Evolutionary conservation across 202 grass and related monocot species (phyloP).

Genomic region (Eragrostis tef): DNA sequence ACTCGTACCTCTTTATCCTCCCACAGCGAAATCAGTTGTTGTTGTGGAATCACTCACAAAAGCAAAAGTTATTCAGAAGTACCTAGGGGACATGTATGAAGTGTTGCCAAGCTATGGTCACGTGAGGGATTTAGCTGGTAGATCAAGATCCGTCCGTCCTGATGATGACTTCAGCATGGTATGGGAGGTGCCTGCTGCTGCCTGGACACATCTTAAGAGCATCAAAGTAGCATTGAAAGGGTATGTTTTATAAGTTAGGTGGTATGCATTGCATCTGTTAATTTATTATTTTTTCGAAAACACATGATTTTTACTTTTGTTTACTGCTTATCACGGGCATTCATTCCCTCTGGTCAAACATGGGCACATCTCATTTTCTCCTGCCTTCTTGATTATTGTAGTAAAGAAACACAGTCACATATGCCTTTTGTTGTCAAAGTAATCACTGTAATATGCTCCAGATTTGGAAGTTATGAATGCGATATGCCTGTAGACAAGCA

Average conservation of each 20-base stretch:
- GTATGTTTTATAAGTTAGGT: constrained; percentile 49
- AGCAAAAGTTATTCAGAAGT: constrained; percentile 98
- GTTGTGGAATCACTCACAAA: constrained; percentile 91
- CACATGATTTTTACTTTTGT: neutral
- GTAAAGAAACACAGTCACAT: constrained; percentile 30
- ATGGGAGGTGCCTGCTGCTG: constrained; percentile 96
- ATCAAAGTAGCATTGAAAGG: constrained; percentile 80
- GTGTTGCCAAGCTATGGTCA: constrained; percentile 97
- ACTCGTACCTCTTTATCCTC: constrained; percentile 75
- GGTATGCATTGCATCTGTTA: constrained; percentile 19
- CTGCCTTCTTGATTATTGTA: neutral
- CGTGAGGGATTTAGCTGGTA: constrained; percentile 93
- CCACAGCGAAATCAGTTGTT: constrained; percentile 81
- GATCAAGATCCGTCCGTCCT: constrained; percentile 83
- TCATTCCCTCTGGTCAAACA: constrained; percentile 1
- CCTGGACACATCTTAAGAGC: constrained; percentile 97
- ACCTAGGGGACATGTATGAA: constrained; percentile 86
- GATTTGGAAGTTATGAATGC: neutral
- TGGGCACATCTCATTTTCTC: neutral
- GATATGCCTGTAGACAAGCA: constrained; percentile 3
- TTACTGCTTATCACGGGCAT: neutral
- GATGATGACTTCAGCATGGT: constrained; percentile 99
- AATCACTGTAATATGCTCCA: neutral
- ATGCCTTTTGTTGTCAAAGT: constrained; percentile 25
- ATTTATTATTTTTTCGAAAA: no score